A percentile compares a stretch with the other conserved stretches of the same genome.
These are phyloP conservation scores for Rosa hybrid DNA, from an alignment of 331 rosid genomes.

Conservation along the genomic window DNA sequence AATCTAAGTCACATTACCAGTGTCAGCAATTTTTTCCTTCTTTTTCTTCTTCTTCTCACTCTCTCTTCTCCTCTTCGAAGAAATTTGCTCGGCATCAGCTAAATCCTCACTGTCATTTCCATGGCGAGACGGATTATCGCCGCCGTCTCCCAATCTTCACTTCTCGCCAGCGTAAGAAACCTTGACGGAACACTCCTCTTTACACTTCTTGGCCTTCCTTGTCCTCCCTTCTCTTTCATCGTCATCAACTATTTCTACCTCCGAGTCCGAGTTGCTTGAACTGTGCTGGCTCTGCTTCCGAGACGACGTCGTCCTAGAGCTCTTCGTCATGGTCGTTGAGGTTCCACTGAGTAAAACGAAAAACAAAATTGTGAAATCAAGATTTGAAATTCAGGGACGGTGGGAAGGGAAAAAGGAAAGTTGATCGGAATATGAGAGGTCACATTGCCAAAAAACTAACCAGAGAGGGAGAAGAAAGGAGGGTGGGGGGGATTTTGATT, in stretches of 20 bases:
- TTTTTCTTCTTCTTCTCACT: not conserved
- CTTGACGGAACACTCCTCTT: not conserved
- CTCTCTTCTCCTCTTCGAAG: slow-evolving; percentile 3
- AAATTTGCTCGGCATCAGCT: not conserved
- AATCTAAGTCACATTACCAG: not conserved
- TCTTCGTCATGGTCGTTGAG: not conserved
- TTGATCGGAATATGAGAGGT: not conserved
- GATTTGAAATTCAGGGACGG: not conserved
- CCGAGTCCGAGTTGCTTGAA: not conserved
- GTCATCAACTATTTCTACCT: not conserved
- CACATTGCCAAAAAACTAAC: not conserved
- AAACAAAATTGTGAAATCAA: not conserved
- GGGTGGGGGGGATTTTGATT: not conserved
- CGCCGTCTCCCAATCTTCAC: not conserved
- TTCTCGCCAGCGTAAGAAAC: not conserved
- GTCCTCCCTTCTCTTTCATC: not conserved
- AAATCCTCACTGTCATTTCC: not conserved
- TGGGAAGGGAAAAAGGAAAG: not conserved
- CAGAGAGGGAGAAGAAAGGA: not conserved
- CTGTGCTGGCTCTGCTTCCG: not conserved
- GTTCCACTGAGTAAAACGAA: not conserved
- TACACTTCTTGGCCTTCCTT: not conserved
- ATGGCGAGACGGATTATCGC: not conserved
- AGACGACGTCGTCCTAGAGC: not conserved
- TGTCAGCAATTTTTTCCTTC: not conserved